These are phyloP conservation scores for Nakazawaea holstii DNA, from an alignment of 805 yeast genomes.

Conservation along the genomic window DNA sequence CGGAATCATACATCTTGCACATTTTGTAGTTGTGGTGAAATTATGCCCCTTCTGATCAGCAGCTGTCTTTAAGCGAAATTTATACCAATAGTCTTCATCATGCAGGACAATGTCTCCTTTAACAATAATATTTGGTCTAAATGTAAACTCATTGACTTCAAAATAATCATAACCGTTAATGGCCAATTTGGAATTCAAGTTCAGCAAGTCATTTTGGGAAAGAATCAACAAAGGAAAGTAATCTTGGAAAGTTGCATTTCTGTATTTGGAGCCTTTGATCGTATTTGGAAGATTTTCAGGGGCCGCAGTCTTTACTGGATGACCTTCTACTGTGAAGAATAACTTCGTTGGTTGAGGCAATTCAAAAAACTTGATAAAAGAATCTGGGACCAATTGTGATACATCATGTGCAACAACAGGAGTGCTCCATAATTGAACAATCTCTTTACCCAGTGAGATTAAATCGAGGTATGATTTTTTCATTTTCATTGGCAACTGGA, in stretches of 20 bases:
- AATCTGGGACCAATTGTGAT: neutral
- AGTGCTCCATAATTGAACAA: conserved; percentile 2
- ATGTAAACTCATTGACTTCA: conserved; percentile 15
- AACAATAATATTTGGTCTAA: conserved; percentile 24
- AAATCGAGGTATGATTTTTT: neutral
- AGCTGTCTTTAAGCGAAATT: conserved; percentile 16
- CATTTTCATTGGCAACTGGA: conserved; percentile 5
- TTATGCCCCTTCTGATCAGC: conserved; percentile 9
- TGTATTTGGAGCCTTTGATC: conserved; percentile 5
- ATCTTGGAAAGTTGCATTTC: conserved; percentile 23
- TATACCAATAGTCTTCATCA: conserved; percentile 21
- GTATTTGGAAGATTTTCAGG: conserved; percentile 12
- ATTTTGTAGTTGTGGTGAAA: conserved; percentile 20
- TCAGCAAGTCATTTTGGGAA: conserved; percentile 16
- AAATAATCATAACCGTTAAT: conserved; percentile 8
- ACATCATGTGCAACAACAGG: neutral
- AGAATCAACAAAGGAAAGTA: conserved; percentile 23
- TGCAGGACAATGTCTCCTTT: conserved; percentile 15
- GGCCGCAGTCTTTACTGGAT: conserved; percentile 19
- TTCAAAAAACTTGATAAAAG: neutral
- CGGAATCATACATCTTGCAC: conserved; percentile 23
- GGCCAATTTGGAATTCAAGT: conserved; percentile 12
- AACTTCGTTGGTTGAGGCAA: conserved; percentile 13
- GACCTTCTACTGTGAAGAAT: conserved; percentile 20
- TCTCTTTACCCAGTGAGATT: neutral